These are phyloP conservation scores for Colletotrichum plurivorum DNA, from an alignment of 2,329 filamentous ascomycete genomes.

Conservation along the genomic window DNA sequence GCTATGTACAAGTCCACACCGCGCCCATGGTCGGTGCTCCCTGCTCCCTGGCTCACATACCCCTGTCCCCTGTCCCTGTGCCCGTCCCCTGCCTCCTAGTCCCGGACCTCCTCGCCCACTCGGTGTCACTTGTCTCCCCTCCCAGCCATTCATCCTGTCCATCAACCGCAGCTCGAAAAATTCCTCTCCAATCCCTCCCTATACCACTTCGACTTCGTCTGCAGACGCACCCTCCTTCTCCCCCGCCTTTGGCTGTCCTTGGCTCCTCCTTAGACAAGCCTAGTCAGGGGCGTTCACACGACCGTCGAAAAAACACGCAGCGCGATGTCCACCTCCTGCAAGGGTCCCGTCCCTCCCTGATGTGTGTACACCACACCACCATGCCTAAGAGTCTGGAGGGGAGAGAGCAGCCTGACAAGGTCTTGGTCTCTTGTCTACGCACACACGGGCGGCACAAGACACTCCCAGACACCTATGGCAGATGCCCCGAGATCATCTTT, in stretches of 20 bases:
- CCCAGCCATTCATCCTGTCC: conserved; percentile 36
- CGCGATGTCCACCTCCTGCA: conserved; percentile 36
- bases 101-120: conserved; percentile 32
- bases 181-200: conserved; percentile 37
- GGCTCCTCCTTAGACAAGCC: conserved; percentile 34
- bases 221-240: conserved; percentile 28
- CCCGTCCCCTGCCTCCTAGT: conserved; percentile 27
- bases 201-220: conserved; percentile 27
- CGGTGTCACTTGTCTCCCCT: conserved; percentile 39
- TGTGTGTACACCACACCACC: too few species aligned
- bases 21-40: conserved; percentile 25
- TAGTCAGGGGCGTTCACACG: conserved; percentile 38
- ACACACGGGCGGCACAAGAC: neutral
- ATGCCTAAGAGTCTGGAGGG: too few species aligned
- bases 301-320: conserved; percentile 28
- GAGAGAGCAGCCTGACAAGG: conserved; percentile 22
- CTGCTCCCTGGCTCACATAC: neutral
- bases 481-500: conserved; percentile 30
- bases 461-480: conserved; percentile 17
- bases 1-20: conserved; percentile 1
- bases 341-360: conserved; percentile 36
- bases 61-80: conserved; percentile 20
- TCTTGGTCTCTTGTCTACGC: conserved; percentile 24
- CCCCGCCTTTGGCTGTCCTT: conserved; percentile 36
- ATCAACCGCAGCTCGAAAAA: conserved; percentile 38